Evolutionary conservation across 177 flowering plant species (phyloP).

Genomic region (Vitis hybrid): DNA sequence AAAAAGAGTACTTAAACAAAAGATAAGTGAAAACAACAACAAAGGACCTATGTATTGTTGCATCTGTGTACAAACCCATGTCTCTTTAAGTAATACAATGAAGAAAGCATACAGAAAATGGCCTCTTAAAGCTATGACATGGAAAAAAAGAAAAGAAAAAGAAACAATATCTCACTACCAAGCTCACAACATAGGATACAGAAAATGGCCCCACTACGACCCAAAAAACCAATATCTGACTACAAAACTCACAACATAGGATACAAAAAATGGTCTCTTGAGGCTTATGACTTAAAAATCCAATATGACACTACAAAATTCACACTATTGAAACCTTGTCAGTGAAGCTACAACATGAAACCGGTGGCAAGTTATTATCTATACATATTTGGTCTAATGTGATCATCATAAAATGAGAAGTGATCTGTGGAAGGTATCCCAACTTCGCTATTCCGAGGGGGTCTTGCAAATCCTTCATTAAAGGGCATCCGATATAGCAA

Average conservation of each 20-base stretch:
- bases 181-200: too few species aligned
- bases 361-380: slow-evolving; percentile 6
- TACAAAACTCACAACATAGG: background rate
- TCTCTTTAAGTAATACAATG: too few species aligned
- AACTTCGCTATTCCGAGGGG: slow-evolving; percentile 8
- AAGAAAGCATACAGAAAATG: too few species aligned
- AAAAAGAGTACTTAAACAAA: too few species aligned
- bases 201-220: background rate
- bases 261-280: background rate
- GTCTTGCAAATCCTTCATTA: slow-evolving; percentile 15
- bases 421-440: slow-evolving; percentile 21
- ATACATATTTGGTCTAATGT: slow-evolving; percentile 25
- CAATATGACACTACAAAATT: background rate
- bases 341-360: slow-evolving; percentile 7
- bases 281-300: background rate
- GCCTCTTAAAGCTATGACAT: too few species aligned
- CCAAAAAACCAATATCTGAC: background rate
- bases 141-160: too few species aligned
- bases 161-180: too few species aligned
- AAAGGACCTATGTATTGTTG: too few species aligned
- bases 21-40: too few species aligned
- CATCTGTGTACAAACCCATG: too few species aligned
- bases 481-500: slow-evolving; percentile 18
- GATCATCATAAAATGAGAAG: slow-evolving; percentile 20
- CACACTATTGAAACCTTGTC: background rate